Conservation (phyloP, 306 rosid genomes). For the Aeschynomene evenia region DNA sequence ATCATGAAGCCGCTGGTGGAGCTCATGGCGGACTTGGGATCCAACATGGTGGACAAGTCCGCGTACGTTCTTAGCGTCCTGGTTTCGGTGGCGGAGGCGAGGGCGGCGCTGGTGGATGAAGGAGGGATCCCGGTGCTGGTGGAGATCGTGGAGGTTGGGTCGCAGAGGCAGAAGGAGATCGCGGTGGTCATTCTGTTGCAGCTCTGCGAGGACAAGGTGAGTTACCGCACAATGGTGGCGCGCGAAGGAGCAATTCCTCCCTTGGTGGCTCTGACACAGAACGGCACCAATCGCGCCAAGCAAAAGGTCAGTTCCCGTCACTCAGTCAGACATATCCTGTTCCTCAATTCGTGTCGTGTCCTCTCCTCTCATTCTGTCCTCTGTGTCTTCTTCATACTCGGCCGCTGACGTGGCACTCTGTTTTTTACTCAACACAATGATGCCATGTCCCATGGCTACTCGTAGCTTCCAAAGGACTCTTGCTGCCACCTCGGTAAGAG, state of each 20-base stretch:
- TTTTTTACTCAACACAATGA: conserved; percentile 17
- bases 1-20: conserved; percentile 72
- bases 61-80: conserved; percentile 71
- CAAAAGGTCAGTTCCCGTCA: conserved; percentile 51
- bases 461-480: background rate
- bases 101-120: conserved; percentile 61
- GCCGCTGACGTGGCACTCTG: conserved; percentile 42
- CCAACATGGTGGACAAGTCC: conserved; percentile 84
- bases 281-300: conserved; percentile 77
- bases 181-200: conserved; percentile 58
- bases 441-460: conserved; percentile 3
- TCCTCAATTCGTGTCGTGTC: background rate
- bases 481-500: conserved; percentile 31
- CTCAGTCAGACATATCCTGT: background rate
- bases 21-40: conserved; percentile 73
- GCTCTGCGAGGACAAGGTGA: conserved; percentile 59
- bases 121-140: conserved; percentile 82
- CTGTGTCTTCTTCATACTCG: background rate
- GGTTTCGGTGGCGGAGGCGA: conserved; percentile 53
- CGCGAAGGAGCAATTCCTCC: conserved; percentile 96
- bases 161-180: conserved; percentile 80
- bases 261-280: conserved; percentile 69
- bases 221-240: conserved; percentile 64
- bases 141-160: conserved; percentile 77
- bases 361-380: background rate